A percentile compares a stretch with the other conserved stretches of the same genome.
Evolutionary conservation across 2,329 filamentous ascomycete genomes (phyloP).

Genomic region (Thermothelomyces thermophilus): DNA sequence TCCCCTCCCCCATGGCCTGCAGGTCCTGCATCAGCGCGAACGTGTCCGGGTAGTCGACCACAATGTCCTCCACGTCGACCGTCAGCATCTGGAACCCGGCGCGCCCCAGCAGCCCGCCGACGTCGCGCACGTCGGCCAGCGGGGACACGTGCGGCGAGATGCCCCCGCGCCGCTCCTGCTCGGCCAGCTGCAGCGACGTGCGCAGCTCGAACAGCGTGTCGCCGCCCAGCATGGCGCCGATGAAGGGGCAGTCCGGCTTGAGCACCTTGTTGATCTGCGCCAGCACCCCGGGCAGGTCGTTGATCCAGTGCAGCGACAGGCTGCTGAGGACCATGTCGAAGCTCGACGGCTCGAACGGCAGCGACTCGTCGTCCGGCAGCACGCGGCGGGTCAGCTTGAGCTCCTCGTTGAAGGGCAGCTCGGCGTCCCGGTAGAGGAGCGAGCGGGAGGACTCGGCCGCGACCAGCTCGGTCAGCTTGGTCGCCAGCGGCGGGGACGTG

Average conservation of each 20-base stretch:
- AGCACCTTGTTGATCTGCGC: conserved; percentile 79
- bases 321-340: conserved; percentile 91
- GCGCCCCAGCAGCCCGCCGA: conserved; percentile 77
- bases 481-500: conserved; percentile 58
- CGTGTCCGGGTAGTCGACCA: conserved; percentile 85
- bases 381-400: conserved; percentile 69
- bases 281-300: conserved; percentile 82
- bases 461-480: conserved; percentile 65
- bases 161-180: conserved; percentile 84
- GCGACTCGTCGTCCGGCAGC: conserved; percentile 62
- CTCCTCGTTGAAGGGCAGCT: conserved; percentile 65
- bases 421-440: conserved; percentile 73
- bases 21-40: conserved; percentile 91
- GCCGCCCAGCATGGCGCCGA: conserved; percentile 93
- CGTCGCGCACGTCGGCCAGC: conserved; percentile 82
- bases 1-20: conserved; percentile 93
- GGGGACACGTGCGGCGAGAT: conserved; percentile 88
- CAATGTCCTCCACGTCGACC: conserved; percentile 93
- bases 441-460: conserved; percentile 75
- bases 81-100: conserved; percentile 94
- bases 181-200: conserved; percentile 86
- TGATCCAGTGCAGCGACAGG: conserved; percentile 92
- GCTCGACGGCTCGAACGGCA: conserved; percentile 67
- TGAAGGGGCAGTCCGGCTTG: conserved; percentile 85
- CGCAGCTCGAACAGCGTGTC: conserved; percentile 91